phyloP scores from a whole-genome alignment of 192 early-diverging fungal genomes.

The Linnemannia schmuckeri region DNA sequence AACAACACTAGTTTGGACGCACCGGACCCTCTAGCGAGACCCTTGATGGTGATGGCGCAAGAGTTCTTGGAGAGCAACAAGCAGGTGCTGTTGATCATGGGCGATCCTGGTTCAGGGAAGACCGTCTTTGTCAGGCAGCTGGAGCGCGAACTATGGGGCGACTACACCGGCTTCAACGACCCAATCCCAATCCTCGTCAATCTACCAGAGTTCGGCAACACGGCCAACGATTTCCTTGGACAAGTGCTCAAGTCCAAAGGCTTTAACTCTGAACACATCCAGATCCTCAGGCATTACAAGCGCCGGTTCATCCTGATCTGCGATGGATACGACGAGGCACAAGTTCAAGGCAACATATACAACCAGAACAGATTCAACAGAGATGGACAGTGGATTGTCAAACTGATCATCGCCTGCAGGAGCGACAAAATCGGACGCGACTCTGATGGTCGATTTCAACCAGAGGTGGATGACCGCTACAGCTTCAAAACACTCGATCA shows the following conservation, averaged over 20 bases:
- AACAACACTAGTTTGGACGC: neutral
- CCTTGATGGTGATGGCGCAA: neutral
- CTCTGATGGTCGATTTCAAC: neutral
- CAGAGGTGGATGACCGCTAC: neutral
- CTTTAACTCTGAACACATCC: neutral
- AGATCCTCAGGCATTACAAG: neutral
- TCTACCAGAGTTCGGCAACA: neutral
- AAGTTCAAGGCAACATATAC: neutral
- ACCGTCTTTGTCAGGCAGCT: neutral
- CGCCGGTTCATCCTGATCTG: neutral
- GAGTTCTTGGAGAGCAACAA: neutral
- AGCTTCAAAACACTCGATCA: neutral
- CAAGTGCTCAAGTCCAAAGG: neutral
- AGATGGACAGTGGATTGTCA: neutral
- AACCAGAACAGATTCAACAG: neutral
- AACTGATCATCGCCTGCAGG: neutral
- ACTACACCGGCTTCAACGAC: neutral
- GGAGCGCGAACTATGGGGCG: neutral
- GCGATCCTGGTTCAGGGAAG: neutral
- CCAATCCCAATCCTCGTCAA: neutral
- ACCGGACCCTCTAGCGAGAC: neutral
- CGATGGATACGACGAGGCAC: neutral
- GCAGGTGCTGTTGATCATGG: neutral
- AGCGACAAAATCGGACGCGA: slow-evolving; percentile 6
- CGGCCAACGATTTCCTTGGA: neutral